Evolutionary conservation across 2,329 filamentous ascomycete species (phyloP).

Genomic region (Aspergillus vadensis): DNA sequence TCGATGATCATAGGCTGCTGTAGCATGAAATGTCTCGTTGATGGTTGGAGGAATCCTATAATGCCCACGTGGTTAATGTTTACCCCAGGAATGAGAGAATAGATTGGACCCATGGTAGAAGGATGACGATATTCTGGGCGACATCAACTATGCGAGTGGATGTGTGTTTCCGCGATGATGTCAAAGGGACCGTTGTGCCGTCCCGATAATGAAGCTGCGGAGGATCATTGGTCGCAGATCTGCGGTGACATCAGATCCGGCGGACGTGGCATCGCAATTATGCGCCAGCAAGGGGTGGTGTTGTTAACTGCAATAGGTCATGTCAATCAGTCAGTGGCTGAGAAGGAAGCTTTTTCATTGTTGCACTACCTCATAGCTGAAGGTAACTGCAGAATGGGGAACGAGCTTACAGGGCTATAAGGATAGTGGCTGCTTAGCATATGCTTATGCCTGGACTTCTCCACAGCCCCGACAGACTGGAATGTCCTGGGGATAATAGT

Average conservation of each 20-base stretch:
- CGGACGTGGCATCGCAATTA: not conserved
- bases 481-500: too few relatives aligned
- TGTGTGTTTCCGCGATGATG: not conserved
- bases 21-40: not conserved
- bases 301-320: not conserved
- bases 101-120: not conserved
- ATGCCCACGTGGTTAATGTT: not conserved
- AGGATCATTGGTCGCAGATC: not conserved
- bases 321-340: not conserved
- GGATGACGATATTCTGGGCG: not conserved
- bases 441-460: too few relatives aligned
- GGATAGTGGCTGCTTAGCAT: too few relatives aligned
- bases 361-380: not conserved
- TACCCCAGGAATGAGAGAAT: not conserved
- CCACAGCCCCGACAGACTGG: too few relatives aligned
- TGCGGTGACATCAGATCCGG: slow-evolving; percentile 1
- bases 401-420: too few relatives aligned
- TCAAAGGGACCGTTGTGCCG: not conserved
- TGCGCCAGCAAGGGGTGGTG: not conserved
- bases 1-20: not conserved
- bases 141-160: not conserved
- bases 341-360: not conserved
- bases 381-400: not conserved
- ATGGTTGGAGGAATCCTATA: not conserved
- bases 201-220: not conserved